phyloP scores from a whole-genome alignment of 2,329 filamentous ascomycete species.

The Colletotrichum kahawae region DNA sequence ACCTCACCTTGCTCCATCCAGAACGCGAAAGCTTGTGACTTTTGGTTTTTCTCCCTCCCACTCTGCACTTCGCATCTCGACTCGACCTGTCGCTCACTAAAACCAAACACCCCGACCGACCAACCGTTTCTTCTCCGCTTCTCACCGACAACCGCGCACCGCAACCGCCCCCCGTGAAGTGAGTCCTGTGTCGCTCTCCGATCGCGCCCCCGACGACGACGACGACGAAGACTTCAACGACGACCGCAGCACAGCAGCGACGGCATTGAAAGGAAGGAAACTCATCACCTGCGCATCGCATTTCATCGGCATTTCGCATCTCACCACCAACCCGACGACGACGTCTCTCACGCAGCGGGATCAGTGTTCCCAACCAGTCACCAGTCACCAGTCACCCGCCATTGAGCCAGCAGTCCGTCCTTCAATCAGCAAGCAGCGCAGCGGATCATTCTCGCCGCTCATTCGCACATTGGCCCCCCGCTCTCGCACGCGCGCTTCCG shows the following conservation, averaged over 20 bases:
- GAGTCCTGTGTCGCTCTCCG: background rate
- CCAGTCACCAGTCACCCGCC: background rate
- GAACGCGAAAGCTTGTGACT: conserved; percentile 1
- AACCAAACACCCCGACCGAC: background rate
- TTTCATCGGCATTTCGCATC: background rate
- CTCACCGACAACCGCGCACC: background rate
- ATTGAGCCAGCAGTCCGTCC: background rate
- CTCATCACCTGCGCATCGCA: background rate
- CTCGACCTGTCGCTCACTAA: conserved; percentile 3
- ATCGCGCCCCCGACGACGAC: background rate
- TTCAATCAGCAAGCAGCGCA: background rate
- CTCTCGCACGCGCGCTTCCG: background rate
- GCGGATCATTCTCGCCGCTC: background rate
- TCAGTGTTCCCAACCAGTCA: background rate
- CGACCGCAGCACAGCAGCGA: background rate
- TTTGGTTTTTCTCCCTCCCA: background rate
- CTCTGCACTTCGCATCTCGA: background rate
- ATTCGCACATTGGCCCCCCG: background rate
- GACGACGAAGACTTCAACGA: background rate
- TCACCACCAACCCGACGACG: background rate
- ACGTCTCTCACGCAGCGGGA: background rate
- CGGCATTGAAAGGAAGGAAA: background rate
- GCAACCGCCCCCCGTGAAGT: background rate
- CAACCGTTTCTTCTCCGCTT: background rate
- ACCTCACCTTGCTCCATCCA: background rate